A percentile compares a stretch with the other conserved stretches of the same genome.
phyloP scores from a whole-genome alignment of 371 early-diverging fungal species.

The Syncephalastrum sp. region DNA sequence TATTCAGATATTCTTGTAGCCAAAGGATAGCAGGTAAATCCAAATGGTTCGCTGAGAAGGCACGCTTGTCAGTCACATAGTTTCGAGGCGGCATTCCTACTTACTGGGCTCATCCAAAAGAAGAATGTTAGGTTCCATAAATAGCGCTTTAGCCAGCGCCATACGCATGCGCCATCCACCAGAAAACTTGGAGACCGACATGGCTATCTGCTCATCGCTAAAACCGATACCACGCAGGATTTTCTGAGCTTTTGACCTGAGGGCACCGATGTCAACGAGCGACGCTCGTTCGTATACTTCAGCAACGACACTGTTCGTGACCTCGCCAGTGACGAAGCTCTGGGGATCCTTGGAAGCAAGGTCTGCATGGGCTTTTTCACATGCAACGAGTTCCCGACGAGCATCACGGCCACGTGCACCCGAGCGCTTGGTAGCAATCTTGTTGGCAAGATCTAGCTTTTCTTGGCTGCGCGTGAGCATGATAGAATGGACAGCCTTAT shows the following conservation, averaged over 20 bases:
- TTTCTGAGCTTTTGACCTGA: slow-evolving; percentile 58
- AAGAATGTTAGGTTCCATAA: slow-evolving; percentile 74
- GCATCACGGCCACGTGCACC: slow-evolving; percentile 81
- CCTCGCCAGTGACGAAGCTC: slow-evolving; percentile 44
- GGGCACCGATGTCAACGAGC: slow-evolving; percentile 49
- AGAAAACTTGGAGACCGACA: slow-evolving; percentile 58
- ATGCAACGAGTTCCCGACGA: slow-evolving; percentile 50
- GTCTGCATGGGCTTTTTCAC: slow-evolving; percentile 54
- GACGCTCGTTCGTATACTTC: slow-evolving; percentile 48
- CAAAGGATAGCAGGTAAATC: slow-evolving; percentile 81
- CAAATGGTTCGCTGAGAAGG: slow-evolving; percentile 64
- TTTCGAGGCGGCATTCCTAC: background rate
- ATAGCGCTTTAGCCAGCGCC: slow-evolving; percentile 80
- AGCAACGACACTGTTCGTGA: slow-evolving; percentile 58
- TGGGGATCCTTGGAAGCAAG: slow-evolving; percentile 36
- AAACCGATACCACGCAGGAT: slow-evolving; percentile 66
- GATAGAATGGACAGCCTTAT: slow-evolving; percentile 28
- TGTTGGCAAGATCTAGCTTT: slow-evolving; percentile 51
- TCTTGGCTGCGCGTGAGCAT: slow-evolving; percentile 32
- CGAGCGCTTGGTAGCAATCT: slow-evolving; percentile 71
- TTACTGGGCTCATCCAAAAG: slow-evolving; percentile 85
- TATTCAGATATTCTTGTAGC: slow-evolving; percentile 70
- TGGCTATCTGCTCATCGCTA: slow-evolving; percentile 33
- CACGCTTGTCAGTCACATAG: background rate
- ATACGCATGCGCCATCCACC: slow-evolving; percentile 93